phyloP scores from a whole-genome alignment of 2,329 filamentous ascomycete genomes.

The Xylariaceae sp. region DNA sequence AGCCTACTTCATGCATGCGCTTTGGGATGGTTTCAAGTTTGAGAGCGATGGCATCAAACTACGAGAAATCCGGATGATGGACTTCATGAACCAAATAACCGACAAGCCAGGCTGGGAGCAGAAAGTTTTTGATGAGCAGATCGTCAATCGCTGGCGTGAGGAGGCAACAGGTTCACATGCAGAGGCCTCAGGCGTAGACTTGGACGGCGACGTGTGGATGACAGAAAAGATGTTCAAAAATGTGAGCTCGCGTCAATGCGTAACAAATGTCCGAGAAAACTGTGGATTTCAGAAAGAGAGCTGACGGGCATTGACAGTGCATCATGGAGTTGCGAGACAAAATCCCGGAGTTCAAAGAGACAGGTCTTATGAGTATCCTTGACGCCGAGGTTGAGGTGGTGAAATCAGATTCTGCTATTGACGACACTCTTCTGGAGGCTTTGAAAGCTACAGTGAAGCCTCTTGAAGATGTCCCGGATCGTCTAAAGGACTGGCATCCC shows the following conservation, averaged over 20 bases:
- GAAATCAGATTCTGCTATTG: slow-evolving; percentile 48
- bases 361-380: slow-evolving; percentile 37
- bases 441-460: slow-evolving; percentile 37
- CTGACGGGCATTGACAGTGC: slow-evolving; percentile 9
- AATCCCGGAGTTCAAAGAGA: slow-evolving; percentile 36
- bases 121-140: slow-evolving; percentile 21
- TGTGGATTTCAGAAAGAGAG: neutral
- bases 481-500: slow-evolving; percentile 58
- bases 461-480: slow-evolving; percentile 49
- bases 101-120: slow-evolving; percentile 26
- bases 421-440: slow-evolving; percentile 33
- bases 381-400: slow-evolving; percentile 40
- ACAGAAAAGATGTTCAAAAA: slow-evolving; percentile 36
- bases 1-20: slow-evolving; percentile 9
- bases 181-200: neutral
- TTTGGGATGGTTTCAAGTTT: neutral
- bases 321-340: slow-evolving; percentile 46
- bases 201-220: slow-evolving; percentile 24
- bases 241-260: slow-evolving; percentile 18
- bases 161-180: slow-evolving; percentile 12
- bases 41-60: slow-evolving; percentile 5
- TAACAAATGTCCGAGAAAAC: neutral
- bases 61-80: slow-evolving; percentile 20
- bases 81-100: slow-evolving; percentile 24
- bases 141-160: slow-evolving; percentile 19